These are phyloP conservation scores for Penicillium rolfsii DNA, from an alignment of 2,329 filamentous ascomycete species.

Conservation along the genomic window DNA sequence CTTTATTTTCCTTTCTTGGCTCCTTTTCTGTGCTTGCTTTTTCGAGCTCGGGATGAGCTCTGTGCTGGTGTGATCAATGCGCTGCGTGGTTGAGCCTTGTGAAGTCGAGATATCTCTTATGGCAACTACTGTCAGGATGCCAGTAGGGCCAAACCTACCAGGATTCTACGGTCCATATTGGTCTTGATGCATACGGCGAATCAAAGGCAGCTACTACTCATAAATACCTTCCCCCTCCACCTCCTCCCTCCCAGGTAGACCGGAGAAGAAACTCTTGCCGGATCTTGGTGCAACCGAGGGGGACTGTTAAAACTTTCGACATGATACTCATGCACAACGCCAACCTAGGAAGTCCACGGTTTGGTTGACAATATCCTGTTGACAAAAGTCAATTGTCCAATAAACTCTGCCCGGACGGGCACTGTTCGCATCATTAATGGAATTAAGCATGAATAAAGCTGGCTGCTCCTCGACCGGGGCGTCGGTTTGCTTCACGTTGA, in stretches of 20 bases:
- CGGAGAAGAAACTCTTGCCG: not conserved
- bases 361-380: no score
- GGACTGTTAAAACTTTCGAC: not conserved
- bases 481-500: not conserved
- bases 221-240: not conserved
- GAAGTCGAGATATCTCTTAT: not conserved
- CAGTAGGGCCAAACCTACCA: not conserved
- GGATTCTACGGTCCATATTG: not conserved
- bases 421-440: not conserved
- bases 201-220: not conserved
- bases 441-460: not conserved
- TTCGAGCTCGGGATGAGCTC: not conserved
- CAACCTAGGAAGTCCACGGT: not conserved
- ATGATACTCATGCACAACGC: not conserved
- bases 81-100: not conserved
- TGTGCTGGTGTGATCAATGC: not conserved
- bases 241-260: not conserved
- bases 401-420: not conserved
- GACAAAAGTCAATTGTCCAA: not conserved
- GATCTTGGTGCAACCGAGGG: not conserved
- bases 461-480: not conserved
- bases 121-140: not conserved
- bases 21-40: not conserved
- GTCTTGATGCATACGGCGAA: not conserved
- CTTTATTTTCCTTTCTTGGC: not conserved